Evolutionary conservation across 2,329 filamentous ascomycete genomes (phyloP), one percentile per base, ranked within the genome.

Genomic region (Dactylellina leptospora): DNA sequence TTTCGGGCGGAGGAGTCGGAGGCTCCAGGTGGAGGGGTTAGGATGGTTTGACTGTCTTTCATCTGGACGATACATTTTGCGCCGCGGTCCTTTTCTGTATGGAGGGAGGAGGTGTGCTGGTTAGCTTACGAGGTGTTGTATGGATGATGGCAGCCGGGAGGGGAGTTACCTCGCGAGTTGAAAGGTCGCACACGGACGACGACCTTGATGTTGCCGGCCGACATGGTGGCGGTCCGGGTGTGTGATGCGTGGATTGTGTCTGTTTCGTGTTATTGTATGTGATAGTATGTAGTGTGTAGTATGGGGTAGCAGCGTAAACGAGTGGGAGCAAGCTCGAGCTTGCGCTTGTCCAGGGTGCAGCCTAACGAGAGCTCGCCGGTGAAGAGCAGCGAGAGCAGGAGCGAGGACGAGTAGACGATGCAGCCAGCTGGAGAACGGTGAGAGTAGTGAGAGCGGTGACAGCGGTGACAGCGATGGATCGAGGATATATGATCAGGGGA

Each of bases 31-130:
- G 93, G 92, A 63, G 90, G 87, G 25, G 85, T 87, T 74, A 99
- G 86, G 78, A 96, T 83, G 63, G 95, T 99, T 83, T 99, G 95
- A 81, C 87, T 88, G 76, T 86, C 91, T 84, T 95, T 91, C 95
- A 99, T 99, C 78, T 93, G 90, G 74, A 99, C 91, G 78, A 99
- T 96, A 84, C 93, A 96, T 93, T 91, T 92, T 85, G 95, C 89
- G 77, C 89, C 87, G 79, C 96, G 87, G 76, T 96, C 93, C 79
- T 89, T 89, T 86, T 97, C 92, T 96, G 79, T 73, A 75, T 70
- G 6, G 38, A 9, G 22, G 22, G 22, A 47, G 28, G 20, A 2
- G 45, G n/a, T 33, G n/a, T n/a, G n/a, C n/a, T n/a, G n/a, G n/a
- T n/a, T n/a, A n/a, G n/a, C n/a, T n/a, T n/a, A n/a, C n/a, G n/a